Evolutionary conservation across 768 basidiomycete genomes (phyloP).

Genomic region (Lentinus tigrinus): DNA sequence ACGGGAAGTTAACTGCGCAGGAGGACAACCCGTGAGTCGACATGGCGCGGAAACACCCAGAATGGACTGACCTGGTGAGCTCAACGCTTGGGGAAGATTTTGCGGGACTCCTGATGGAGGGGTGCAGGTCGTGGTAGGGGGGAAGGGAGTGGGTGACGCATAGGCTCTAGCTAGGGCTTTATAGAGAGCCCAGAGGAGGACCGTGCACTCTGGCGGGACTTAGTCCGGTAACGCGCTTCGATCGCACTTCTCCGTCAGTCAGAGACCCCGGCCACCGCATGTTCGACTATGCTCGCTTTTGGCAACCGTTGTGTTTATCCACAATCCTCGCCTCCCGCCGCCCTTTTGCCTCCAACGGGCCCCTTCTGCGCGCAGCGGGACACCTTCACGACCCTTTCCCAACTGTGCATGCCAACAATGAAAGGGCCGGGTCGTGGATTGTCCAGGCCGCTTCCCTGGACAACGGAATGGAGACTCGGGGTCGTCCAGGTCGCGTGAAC

Average conservation of each 20-base stretch:
- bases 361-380: constrained; percentile 1
- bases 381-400: neutral
- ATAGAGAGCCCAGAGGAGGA: constrained; percentile 18
- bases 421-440: neutral
- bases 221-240: constrained; percentile 25
- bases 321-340: neutral
- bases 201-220: constrained; percentile 13
- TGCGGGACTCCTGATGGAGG: constrained; percentile 14
- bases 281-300: neutral
- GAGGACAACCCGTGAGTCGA: constrained; percentile 9
- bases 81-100: neutral
- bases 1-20: constrained; percentile 8
- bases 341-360: neutral
- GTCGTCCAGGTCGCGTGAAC: constrained; percentile 17
- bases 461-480: constrained; percentile 9
- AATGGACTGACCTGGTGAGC: constrained; percentile 8
- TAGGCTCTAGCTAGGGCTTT: constrained; percentile 16
- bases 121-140: constrained; percentile 24
- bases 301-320: constrained; percentile 17
- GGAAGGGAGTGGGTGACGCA: constrained; percentile 27
- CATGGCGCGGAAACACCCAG: neutral
- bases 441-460: neutral
- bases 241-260: constrained; percentile 21
- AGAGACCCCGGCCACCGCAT: constrained; percentile 21
- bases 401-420: neutral